Percentiles rank a stretch among this genome's conserved stretches.
Evolutionary conservation across 208 protist genomes (phyloP).

Genomic region (Trypanosoma mega): DNA sequence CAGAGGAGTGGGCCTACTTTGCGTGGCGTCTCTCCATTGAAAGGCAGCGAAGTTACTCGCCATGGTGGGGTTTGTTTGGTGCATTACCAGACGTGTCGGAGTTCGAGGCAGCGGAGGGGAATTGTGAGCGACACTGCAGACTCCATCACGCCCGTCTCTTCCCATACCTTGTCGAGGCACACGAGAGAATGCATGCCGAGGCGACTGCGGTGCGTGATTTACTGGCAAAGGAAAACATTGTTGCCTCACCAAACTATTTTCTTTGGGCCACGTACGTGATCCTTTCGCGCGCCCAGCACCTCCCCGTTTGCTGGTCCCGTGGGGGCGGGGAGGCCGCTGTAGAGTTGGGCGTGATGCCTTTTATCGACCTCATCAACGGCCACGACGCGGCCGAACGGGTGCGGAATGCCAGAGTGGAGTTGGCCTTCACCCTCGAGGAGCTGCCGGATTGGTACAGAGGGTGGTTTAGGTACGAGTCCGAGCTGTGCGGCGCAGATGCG

Average conservation of each 20-base stretch:
- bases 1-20: slow-evolving; percentile 60
- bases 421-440: slow-evolving; percentile 54
- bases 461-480: slow-evolving; percentile 35
- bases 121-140: slow-evolving; percentile 54
- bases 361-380: slow-evolving; percentile 77
- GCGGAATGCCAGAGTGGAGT: slow-evolving; percentile 68
- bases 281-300: slow-evolving; percentile 48
- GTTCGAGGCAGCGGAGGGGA: slow-evolving; percentile 33
- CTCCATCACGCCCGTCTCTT: slow-evolving; percentile 56
- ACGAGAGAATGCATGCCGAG: slow-evolving; percentile 46
- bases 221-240: slow-evolving; percentile 42
- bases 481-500: slow-evolving; percentile 32
- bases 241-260: slow-evolving; percentile 43
- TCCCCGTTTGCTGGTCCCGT: slow-evolving; percentile 59
- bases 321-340: slow-evolving; percentile 2
- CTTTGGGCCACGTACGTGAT: slow-evolving; percentile 62
- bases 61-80: slow-evolving; percentile 82
- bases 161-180: slow-evolving; percentile 50
- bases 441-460: slow-evolving; percentile 67
- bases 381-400: slow-evolving; percentile 36
- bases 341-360: slow-evolving; percentile 81
- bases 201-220: slow-evolving; percentile 34
- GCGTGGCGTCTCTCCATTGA: slow-evolving; percentile 81
- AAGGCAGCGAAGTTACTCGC: slow-evolving; percentile 68
- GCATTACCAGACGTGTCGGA: slow-evolving; percentile 46